Evolutionary conservation across 768 basidiomycete species (phyloP), one percentile per base, ranked within the genome.

Genomic region (Paxillus involutus): DNA sequence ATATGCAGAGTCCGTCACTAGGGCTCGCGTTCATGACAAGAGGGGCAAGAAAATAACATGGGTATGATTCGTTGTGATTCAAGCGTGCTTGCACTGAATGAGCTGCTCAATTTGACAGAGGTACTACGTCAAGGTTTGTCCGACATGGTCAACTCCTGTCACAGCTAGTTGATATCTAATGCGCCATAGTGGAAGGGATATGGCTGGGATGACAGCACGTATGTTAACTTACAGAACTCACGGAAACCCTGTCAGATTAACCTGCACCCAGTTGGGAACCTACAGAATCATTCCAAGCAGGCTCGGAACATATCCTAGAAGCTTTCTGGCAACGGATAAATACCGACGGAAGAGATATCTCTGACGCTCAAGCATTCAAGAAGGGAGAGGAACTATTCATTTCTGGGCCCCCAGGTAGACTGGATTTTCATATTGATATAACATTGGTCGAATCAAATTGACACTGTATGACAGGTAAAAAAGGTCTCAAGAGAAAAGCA

Each of bases 261-360:
- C 45, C 37, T 43, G 52, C 33, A 17, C 42, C 36, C 49, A 89
- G 87, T 10, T 89, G 86, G 86, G 88, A 89, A 59, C 86, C 88
- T 9, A 65, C 71, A 8, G 73, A 80, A 48, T 85, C 84, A 9
- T 88, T 89, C 55, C 65, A 63, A 14, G 78, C 68, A 7, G 77
- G 74, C 10, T 85, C 86, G 0, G 80, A 84, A 58, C 75, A 83
- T 47, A 73, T 88, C 14, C 36, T 78, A 9, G 61, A 69, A 14
- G 29, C 56, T 2, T 77, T 77, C 46, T 77, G 76, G 76, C 56
- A 60, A 16, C 67, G 71, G n/a, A 55, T 72, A 33, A 51, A 66
- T 24, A 65, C 63, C 1, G 56, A 65, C 30, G 69, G 67, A 32
- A 77, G 86, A 53, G 83, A 88, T 56, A 67, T 73, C 44, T 63